phyloP scores from a whole-genome alignment of 1,284 basidiomycete genomes.

The Ceratobasidium sp. region DNA sequence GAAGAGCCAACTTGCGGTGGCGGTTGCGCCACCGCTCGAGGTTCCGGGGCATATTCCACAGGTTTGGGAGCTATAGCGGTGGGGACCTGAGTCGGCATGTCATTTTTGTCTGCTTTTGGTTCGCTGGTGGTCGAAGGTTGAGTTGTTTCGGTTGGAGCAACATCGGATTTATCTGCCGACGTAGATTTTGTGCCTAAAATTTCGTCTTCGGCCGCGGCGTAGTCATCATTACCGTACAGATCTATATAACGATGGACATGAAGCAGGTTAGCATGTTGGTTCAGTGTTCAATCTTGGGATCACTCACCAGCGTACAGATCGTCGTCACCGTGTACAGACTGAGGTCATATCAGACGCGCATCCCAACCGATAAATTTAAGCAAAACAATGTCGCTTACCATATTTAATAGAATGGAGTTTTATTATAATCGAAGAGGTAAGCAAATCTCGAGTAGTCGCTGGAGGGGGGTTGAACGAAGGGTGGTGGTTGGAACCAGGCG shows the following conservation, averaged over 20 bases:
- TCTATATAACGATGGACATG: constrained; percentile 55
- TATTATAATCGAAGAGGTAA: not conserved
- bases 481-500: constrained; percentile 17
- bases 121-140: constrained; percentile 39
- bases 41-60: constrained; percentile 14
- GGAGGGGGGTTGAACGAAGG: constrained; percentile 29
- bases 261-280: constrained; percentile 30
- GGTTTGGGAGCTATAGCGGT: constrained; percentile 8
- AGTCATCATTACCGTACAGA: constrained; percentile 77
- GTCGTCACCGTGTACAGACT: constrained; percentile 58
- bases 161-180: constrained; percentile 11
- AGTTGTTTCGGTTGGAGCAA: constrained; percentile 42
- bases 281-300: constrained; percentile 33
- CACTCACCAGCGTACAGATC: constrained; percentile 61
- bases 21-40: constrained; percentile 14
- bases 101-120: constrained; percentile 1
- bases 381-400: not conserved
- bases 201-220: constrained; percentile 51
- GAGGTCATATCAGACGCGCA: not conserved
- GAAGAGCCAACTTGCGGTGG: constrained; percentile 31
- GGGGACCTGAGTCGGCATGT: not conserved
- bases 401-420: too few relatives aligned
- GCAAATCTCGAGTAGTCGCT: constrained; percentile 10
- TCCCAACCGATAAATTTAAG: not conserved
- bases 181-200: constrained; percentile 47